phyloP scores from a whole-genome alignment of 73 alveolate genomes.

The Paramecium tetraurelia region DNA sequence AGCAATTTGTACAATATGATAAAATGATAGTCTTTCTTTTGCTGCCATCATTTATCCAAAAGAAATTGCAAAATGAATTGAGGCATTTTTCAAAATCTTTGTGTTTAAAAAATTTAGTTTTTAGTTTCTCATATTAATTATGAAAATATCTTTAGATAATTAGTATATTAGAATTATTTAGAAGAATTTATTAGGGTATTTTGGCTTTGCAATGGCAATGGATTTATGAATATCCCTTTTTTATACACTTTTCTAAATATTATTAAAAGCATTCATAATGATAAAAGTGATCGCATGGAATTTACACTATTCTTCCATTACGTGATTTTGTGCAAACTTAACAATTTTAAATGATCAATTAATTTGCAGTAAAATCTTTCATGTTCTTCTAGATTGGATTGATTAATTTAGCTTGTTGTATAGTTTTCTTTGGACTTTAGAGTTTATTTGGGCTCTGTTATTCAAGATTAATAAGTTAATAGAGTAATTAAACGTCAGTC shows the following conservation, averaged over 20 bases:
- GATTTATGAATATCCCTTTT: not conserved
- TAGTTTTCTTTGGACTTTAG: not conserved
- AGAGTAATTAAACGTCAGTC: not conserved
- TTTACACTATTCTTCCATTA: not conserved
- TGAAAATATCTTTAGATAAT: not conserved
- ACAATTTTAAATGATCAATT: not conserved
- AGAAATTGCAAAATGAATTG: not conserved
- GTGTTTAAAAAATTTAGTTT: not conserved
- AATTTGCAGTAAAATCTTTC: not conserved
- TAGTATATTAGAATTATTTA: not conserved
- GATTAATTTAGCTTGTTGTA: not conserved
- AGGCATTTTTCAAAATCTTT: not conserved
- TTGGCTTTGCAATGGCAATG: not conserved
- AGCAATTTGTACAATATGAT: not conserved
- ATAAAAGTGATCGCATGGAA: not conserved
- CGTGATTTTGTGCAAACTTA: not conserved
- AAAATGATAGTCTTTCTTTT: not conserved
- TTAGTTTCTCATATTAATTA: not conserved
- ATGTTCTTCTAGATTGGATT: not conserved
- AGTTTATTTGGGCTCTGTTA: not conserved
- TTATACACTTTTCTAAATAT: not conserved
- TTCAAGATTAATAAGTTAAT: not conserved
- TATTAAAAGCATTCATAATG: not conserved
- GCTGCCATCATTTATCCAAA: not conserved
- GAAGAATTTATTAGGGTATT: not conserved